These are phyloP conservation scores for Triticum aestivum DNA, from an alignment of 176 grass and related monocot genomes.

Conservation along the genomic window IWGSC_CS_RefSeq_v2.1 NC_057799.1:52336544-52337043, in stretches of 20 bases:
- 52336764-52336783: constrained; percentile 39
- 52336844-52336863: not conserved
- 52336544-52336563: constrained; percentile 94
- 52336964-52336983: constrained; percentile 31
- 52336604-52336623: constrained; percentile 93
- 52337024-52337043: not conserved
- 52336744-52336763: constrained; percentile 25
- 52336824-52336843: constrained; percentile 59
- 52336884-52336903: constrained; percentile 34
- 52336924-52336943: constrained; percentile 32
- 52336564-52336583: constrained; percentile 91
- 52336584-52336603: constrained; percentile 85
- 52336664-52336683: constrained; percentile 87
- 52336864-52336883: constrained; percentile 30
- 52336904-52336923: constrained; percentile 38
- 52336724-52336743: constrained; percentile 24
- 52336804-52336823: constrained; percentile 36
- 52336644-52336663: constrained; percentile 95
- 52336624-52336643: constrained; percentile 84
- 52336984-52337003: constrained; percentile 18
- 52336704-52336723: constrained; percentile 98
- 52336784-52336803: constrained; percentile 33
- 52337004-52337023: constrained; percentile 4
- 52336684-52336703: constrained; percentile 96
- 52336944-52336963: constrained; percentile 43